Evolutionary conservation across 192 early-diverging fungal species (phyloP).

Genomic region (Umbelopsis sp.): DNA sequence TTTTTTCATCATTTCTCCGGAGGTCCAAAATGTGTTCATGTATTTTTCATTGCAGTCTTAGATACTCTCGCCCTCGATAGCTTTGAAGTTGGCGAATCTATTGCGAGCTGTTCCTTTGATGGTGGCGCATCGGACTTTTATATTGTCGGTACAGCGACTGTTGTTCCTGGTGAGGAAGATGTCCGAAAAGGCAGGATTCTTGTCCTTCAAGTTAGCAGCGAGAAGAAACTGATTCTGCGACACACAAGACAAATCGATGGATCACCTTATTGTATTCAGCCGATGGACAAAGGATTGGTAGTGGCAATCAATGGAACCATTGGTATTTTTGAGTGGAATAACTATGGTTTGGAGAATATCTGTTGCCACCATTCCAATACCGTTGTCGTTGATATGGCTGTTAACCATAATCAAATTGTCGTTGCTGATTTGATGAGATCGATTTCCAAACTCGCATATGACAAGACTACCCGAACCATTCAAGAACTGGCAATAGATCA

Average conservation of each 20-base stretch:
- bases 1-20: neutral
- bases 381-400: conserved; percentile 58
- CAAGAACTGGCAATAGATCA: conserved; percentile 65
- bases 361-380: conserved; percentile 55
- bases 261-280: conserved; percentile 60
- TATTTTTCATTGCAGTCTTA: conserved; percentile 37
- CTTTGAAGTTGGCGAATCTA: conserved; percentile 45
- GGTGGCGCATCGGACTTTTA: conserved; percentile 53
- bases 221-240: conserved; percentile 53
- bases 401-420: conserved; percentile 66
- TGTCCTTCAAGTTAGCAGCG: conserved; percentile 53
- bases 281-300: conserved; percentile 69
- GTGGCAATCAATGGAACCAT: conserved; percentile 67
- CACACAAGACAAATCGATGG: conserved; percentile 55
- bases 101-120: conserved; percentile 46
- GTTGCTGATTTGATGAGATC: conserved; percentile 87
- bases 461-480: conserved; percentile 43
- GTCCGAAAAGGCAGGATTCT: conserved; percentile 76
- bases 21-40: neutral
- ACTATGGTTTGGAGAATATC: conserved; percentile 12
- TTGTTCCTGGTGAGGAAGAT: conserved; percentile 64
- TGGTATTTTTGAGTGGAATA: conserved; percentile 1
- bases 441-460: conserved; percentile 62
- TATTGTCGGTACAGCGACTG: conserved; percentile 70
- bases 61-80: conserved; percentile 48